phyloP scores from a whole-genome alignment of 2,329 filamentous ascomycete species.

The Colletotrichum kahawae region DNA sequence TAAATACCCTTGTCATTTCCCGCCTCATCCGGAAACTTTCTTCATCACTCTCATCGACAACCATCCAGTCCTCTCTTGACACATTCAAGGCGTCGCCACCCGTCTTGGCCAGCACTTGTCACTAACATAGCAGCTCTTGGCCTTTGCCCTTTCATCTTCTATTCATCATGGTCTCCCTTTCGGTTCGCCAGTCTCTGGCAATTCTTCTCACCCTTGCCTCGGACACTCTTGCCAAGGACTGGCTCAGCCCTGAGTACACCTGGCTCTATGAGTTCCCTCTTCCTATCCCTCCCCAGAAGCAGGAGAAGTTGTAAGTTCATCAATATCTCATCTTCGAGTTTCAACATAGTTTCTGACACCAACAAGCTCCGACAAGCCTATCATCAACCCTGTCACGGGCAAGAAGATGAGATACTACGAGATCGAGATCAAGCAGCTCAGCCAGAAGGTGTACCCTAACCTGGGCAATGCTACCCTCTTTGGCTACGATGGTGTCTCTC shows the following conservation, averaged over 20 bases:
- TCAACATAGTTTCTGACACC: background rate
- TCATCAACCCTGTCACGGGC: conserved; percentile 33
- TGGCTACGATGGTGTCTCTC: conserved; percentile 55
- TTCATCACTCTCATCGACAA: conserved; percentile 2
- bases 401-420: conserved; percentile 34
- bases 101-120: conserved; percentile 10
- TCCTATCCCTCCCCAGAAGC: conserved; percentile 41
- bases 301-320: conserved; percentile 39
- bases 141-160: background rate
- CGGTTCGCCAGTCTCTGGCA: conserved; percentile 17
- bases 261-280: conserved; percentile 21
- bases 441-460: conserved; percentile 27
- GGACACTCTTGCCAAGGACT: conserved; percentile 18
- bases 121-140: background rate
- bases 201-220: conserved; percentile 13
- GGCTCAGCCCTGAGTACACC: conserved; percentile 15
- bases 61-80: background rate
- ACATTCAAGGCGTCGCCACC: conserved; percentile 6
- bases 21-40: background rate
- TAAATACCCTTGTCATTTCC: conserved; percentile 5
- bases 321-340: background rate
- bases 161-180: conserved; percentile 10
- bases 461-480: conserved; percentile 25
- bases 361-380: conserved; percentile 14
- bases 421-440: conserved; percentile 28